Percentiles rank a stretch among this genome's conserved stretches.
Evolutionary conservation across 495 filamentous ascomycete species (phyloP).

Genomic region (Cercophora sp.): DNA sequence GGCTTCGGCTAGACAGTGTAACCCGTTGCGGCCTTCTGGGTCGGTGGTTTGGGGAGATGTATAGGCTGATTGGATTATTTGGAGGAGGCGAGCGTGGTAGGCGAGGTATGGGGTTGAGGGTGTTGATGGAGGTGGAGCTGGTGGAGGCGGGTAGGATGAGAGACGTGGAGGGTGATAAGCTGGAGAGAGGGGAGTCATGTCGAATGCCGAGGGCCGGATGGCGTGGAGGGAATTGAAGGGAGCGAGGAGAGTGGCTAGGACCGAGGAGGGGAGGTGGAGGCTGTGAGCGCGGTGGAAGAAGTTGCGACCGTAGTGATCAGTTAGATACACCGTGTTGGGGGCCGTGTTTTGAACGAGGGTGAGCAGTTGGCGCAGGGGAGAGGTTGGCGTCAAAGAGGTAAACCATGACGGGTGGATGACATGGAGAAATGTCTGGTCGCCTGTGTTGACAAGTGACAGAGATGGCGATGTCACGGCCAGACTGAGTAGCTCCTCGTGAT

Average conservation of each 20-base stretch:
- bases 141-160: background rate
- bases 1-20: slow-evolving; percentile 49
- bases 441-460: slow-evolving; percentile 31
- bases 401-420: slow-evolving; percentile 40
- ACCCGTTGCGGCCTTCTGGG: slow-evolving; percentile 41
- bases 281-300: slow-evolving; percentile 39
- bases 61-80: slow-evolving; percentile 29
- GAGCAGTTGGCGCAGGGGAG: slow-evolving; percentile 28
- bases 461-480: slow-evolving; percentile 17
- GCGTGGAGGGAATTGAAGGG: slow-evolving; percentile 10
- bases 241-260: slow-evolving; percentile 11
- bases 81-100: slow-evolving; percentile 33
- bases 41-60: slow-evolving; percentile 34
- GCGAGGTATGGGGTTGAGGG: slow-evolving; percentile 23
- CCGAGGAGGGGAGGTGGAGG: slow-evolving; percentile 14
- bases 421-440: slow-evolving; percentile 48
- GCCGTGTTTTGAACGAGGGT: slow-evolving; percentile 15
- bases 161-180: slow-evolving; percentile 18
- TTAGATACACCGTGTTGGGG: slow-evolving; percentile 31
- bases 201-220: slow-evolving; percentile 36
- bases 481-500: slow-evolving; percentile 26
- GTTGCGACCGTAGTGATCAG: slow-evolving; percentile 43
- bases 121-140: background rate
- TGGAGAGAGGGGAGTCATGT: slow-evolving; percentile 16
- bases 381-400: slow-evolving; percentile 12